Conservation (phyloP, 2,329 filamentous ascomycete species). For the Pseudopithomyces chartarum region DNA sequence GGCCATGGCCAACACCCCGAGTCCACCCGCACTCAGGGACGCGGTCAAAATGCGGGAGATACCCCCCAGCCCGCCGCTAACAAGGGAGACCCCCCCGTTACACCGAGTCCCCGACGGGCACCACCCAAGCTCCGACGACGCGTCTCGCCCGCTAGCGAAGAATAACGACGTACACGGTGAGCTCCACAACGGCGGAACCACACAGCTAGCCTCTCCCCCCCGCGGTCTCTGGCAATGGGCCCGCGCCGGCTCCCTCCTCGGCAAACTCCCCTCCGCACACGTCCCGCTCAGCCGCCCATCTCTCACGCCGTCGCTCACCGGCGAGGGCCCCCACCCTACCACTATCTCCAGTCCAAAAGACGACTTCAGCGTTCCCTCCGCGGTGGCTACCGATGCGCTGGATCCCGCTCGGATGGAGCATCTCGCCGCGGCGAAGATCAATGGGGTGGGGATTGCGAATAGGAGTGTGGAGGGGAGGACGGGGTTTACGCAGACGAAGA, state of each 20-base stretch:
- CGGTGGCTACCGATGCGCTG: constrained; percentile 27
- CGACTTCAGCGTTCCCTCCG: constrained; percentile 38
- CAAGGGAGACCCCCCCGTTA: constrained; percentile 15
- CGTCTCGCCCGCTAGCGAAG: constrained; percentile 28
- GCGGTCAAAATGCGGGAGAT: constrained; percentile 27
- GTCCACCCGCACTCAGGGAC: constrained; percentile 30
- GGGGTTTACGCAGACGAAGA: constrained; percentile 39
- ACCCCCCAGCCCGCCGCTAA: constrained; percentile 12
- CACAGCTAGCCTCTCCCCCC: constrained; percentile 23
- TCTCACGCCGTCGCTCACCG: no score
- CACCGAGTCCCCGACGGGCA: constrained; percentile 38
- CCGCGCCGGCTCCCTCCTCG: constrained; percentile 31
- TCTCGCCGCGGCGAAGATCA: constrained; percentile 23
- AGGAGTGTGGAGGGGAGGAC: constrained; percentile 19
- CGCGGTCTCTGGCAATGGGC: constrained; percentile 44
- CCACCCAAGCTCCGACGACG: constrained; percentile 42
- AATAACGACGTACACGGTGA: constrained; percentile 7
- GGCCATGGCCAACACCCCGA: constrained; percentile 17
- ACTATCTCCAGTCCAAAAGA: constrained; percentile 25
- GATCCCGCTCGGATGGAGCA: constrained; percentile 16
- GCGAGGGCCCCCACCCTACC: constrained; percentile 16
- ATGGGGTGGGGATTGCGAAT: constrained; percentile 30
- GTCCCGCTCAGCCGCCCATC: constrained; percentile 16
- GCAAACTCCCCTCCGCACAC: constrained; percentile 26
- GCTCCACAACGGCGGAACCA: constrained; percentile 2